A percentile compares a stretch with the other conserved stretches of the same genome.
Evolutionary conservation across 768 basidiomycete species (phyloP).

Genomic region (Termitomyces sp.): DNA sequence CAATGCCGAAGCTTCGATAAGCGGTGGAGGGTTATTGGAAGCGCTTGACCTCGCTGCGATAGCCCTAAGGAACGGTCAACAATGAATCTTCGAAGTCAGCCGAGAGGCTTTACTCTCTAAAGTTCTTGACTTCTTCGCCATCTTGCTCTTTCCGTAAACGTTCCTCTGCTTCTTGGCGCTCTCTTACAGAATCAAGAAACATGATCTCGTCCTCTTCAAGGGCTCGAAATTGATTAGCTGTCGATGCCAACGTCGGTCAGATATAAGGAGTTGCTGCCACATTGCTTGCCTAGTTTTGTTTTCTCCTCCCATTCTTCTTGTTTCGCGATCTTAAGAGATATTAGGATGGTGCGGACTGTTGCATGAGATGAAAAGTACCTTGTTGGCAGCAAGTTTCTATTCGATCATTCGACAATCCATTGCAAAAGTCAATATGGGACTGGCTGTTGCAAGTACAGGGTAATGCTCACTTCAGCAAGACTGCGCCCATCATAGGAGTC

Average conservation of each 20-base stretch:
- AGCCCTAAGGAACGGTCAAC: constrained; percentile 26
- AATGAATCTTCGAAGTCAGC: not conserved
- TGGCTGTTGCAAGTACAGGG: constrained; percentile 10
- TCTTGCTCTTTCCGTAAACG: constrained; percentile 68
- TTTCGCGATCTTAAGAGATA: constrained; percentile 60
- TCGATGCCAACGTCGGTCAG: constrained; percentile 5
- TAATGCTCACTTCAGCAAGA: constrained; percentile 72
- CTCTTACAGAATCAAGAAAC: constrained; percentile 79
- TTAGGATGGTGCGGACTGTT: constrained; percentile 5
- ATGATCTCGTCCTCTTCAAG: constrained; percentile 88
- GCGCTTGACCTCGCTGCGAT: constrained; percentile 65
- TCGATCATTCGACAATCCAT: constrained; percentile 34
- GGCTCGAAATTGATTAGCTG: constrained; percentile 86
- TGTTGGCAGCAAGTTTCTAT: constrained; percentile 88
- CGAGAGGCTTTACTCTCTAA: constrained; percentile 58
- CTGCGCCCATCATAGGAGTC: constrained; percentile 81
- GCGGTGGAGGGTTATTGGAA: constrained; percentile 38
- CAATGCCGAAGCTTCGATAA: constrained; percentile 27
- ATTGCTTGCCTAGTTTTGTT: constrained; percentile 55
- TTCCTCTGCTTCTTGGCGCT: constrained; percentile 73
- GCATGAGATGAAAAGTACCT: constrained; percentile 35
- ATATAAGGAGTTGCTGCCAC: not conserved
- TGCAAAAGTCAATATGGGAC: constrained; percentile 40
- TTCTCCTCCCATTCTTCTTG: constrained; percentile 94
- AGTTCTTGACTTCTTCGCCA: constrained; percentile 71